Evolutionary conservation across 2,329 filamentous ascomycete species (phyloP), one percentile per base, ranked within the genome.

Genomic region (Fusarium illudens): DNA sequence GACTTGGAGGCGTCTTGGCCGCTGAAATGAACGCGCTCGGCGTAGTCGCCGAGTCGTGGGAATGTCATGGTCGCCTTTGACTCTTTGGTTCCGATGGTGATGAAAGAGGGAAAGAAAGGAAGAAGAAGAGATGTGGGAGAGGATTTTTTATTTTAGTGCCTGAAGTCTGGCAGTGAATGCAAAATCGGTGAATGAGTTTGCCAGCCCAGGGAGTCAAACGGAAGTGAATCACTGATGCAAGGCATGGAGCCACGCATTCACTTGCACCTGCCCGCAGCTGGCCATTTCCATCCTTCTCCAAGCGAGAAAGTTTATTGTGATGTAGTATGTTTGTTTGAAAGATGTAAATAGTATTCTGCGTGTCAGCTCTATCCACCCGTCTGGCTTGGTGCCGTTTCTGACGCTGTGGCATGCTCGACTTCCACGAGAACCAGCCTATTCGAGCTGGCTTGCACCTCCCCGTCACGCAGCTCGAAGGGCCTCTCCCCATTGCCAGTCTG

Each of bases 41-140:
- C 30, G 15, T 69, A 66, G 29, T 68, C 58, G 13, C 56, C 70
- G 1, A 73, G 60, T n/a, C 51, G 44, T 19, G 12, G 22, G 1
- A 32, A 52, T 2, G 62, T 1, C 70, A 72, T 72, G 3, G 3
- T 51, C 34, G 10, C 2, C 7, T 11, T 9, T 27, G 9, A 17
- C 44, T 13, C 19, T 17, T 11, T 10, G 25, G 17, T 11, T 4
- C 5, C n/a, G 19, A 12, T 6, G n/a, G 15, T 13, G 34, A 30
- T 33, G 15, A n/a, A 27, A 9, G 15, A 27, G 13, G 29, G 17
- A 29, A 10, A 30, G 11, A 19, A 12, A 3, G 30, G 34, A 32
- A 51, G 13, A 17, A 3, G 22, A 20, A 10, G 20, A n/a, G 17
- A 8, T 17, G 2, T 20, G 27, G 19, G 22, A 4, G 10, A 36